Evolutionary conservation across 805 yeast species (phyloP), one percentile per base, ranked within the genome.

Genomic region (Saccharomycopsis sp.): DNA sequence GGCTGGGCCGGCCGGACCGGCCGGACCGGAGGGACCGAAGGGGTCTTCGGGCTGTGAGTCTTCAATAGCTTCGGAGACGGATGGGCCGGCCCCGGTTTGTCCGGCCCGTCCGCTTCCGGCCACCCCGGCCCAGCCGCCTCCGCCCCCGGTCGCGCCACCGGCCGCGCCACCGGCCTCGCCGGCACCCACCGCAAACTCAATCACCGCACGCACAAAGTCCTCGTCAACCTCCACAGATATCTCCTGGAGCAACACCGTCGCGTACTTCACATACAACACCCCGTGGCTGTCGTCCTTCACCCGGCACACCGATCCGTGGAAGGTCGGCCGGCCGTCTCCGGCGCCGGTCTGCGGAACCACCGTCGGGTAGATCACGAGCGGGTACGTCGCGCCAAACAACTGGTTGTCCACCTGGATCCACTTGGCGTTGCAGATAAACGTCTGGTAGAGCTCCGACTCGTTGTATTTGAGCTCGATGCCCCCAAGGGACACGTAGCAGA

Each of bases 381-480:
- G 97, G 72, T 80, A 94, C 1, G 85, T 80, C 12, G 96, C 88
- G 2, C 97, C 96, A 65, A 84, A 89, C 52, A 92, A 72, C 68
- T 91, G 97, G 66, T 94, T 92, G 69, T 94, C 99, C 52, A 92
- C 77, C 70, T 94, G 99, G 34, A 94, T 74, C 99, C 99, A 95
- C 67, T 92, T 91, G 65, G 91, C 71, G 67, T 90, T 91, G 72
- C 85, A 73, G 62, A 91, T 83, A 50, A 89, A 65, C 16, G 89
- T 89, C 68, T 91, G 96, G 64, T 88, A 89, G 20, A 89, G 71
- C 37, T 89, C 94, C 0, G 97, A 87, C 62, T 89, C 92, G 65
- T 85, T 87, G 70, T 86, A 90, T 51, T 87, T 76, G 18, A 91
- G 60, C 66, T 91, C 97, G 56, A 91, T 67, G 1, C 97, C 97